Base-by-base conservation (phyloP, 495 filamentous ascomycete species). In the Penicillium soppii region DNA sequence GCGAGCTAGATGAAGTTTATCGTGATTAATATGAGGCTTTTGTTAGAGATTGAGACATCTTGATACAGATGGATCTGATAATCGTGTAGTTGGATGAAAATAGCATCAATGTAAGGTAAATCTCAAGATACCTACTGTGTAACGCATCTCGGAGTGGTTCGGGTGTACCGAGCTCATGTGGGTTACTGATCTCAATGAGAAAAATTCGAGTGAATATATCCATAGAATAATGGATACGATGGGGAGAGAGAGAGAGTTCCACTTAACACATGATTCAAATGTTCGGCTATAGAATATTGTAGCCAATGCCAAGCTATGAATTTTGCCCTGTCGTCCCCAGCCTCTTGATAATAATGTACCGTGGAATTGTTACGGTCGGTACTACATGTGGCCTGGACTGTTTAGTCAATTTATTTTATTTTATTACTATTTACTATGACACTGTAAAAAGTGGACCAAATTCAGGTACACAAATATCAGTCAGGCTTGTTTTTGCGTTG, bases 11-110 rank as follows among this genome's bases (percentile, higher is more conserved):
- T 22, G 20, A 40, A 40, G 15, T 40, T 32, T 30, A 45, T 38
- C 7, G 15, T 40, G 43, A 23, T 15, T 10, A 29, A n/a, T 17
- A 17, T 17, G 29, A 50, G 7, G 4, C 15, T 32, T 36, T 23
- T 58, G 41, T 46, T 43, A 15, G 55, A 50, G 26, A 23, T 35
- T 58, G 52, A 58, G 56, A 55, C 56, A 58, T 32, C 26, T 22
- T 54, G 55, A 29, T 50, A 41, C 50, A 38, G 15, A 13, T 17
- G 10, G 44, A 47, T 37, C 21, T 47, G 44, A 17, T 25, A 19
- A 35, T 21, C 15, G 17, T 32, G 13, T 15, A 1, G 13, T n/a
- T 27, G 16, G 25, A 43, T 43, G 16, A 16, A 43, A 17, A 36
- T 47, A 37, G 12, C 13, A 35, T 25, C 20, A 46, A n/a, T n/a